These are phyloP conservation scores for Aspergillus funiculosus DNA, from an alignment of 495 filamentous ascomycete species.

Conservation along the genomic window DNA sequence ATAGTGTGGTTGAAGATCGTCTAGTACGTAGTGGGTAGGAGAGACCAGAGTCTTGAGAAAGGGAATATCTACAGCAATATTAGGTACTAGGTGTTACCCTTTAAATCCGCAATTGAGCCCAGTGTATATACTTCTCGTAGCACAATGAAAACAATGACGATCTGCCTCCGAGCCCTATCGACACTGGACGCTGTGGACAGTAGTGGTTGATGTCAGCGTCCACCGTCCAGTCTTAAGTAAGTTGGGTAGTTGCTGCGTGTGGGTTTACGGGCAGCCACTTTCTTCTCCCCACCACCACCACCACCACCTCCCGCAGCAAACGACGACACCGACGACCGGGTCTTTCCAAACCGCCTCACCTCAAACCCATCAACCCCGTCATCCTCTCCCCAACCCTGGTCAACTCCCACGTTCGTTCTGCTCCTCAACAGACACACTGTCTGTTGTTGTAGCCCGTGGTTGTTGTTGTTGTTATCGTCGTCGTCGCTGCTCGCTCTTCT, in stretches of 20 bases:
- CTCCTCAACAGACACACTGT: slow-evolving; percentile 11
- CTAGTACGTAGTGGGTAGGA: too few relatives aligned
- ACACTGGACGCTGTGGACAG: neutral
- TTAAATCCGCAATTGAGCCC: too few relatives aligned
- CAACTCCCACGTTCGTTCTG: slow-evolving; percentile 14
- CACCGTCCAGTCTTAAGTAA: slow-evolving; percentile 8
- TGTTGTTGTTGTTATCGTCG: slow-evolving; percentile 11
- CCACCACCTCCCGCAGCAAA: slow-evolving; percentile 13
- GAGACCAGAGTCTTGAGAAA: too few relatives aligned
- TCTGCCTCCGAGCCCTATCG: too few relatives aligned
- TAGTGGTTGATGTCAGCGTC: slow-evolving; percentile 26
- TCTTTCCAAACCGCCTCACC: slow-evolving; percentile 23
- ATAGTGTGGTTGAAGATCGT: too few relatives aligned
- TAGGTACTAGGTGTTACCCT: too few relatives aligned
- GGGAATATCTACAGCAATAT: too few relatives aligned
- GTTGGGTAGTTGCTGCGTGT: slow-evolving; percentile 12
- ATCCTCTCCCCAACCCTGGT: slow-evolving; percentile 12
- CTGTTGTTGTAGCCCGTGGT: slow-evolving; percentile 15
- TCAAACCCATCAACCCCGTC: slow-evolving; percentile 19
- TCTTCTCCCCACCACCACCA: slow-evolving; percentile 19
- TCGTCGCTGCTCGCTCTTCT: slow-evolving; percentile 11
- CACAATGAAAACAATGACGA: neutral
- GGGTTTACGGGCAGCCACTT: slow-evolving; percentile 22
- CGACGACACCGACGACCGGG: slow-evolving; percentile 12
- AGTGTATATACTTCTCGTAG: too few relatives aligned